phyloP scores from a whole-genome alignment of 1,284 basidiomycete genomes.

The Ustanciosporium gigantosporum region DNA sequence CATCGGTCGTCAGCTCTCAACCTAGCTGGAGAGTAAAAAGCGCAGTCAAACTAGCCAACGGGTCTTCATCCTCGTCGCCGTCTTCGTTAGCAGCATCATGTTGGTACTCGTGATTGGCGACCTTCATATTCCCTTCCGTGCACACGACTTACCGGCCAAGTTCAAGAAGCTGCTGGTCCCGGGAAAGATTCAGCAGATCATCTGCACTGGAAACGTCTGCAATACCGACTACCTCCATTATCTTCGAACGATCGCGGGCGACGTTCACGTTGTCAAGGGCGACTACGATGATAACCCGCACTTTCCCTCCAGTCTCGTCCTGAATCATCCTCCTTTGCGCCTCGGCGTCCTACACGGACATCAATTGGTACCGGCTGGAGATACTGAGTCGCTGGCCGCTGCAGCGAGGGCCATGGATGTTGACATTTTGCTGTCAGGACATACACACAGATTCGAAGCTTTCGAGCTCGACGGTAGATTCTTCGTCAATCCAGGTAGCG shows the following conservation, averaged over 20 bases:
- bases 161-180: constrained; percentile 93
- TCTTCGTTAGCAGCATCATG: too few relatives aligned
- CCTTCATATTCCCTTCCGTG: constrained; percentile 59
- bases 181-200: constrained; percentile 96
- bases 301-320: constrained; percentile 80
- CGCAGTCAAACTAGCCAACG: too few relatives aligned
- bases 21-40: too few relatives aligned
- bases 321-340: constrained; percentile 82
- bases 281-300: constrained; percentile 87
- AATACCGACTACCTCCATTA: constrained; percentile 97
- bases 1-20: too few relatives aligned
- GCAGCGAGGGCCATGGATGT: constrained; percentile 92
- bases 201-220: constrained; percentile 96
- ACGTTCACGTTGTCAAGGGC: constrained; percentile 87
- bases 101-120: constrained; percentile 57
- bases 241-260: constrained; percentile 91
- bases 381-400: constrained; percentile 81
- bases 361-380: constrained; percentile 88
- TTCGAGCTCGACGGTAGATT: constrained; percentile 87
- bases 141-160: constrained; percentile 88
- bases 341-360: constrained; percentile 95
- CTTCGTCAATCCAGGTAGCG: constrained; percentile 94
- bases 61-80: too few relatives aligned
- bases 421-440: constrained; percentile 89
- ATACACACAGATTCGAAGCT: constrained; percentile 95